Evolutionary conservation across 2,329 filamentous ascomycete species (phyloP).

Genomic region (Madurella mycetomatis): DNA sequence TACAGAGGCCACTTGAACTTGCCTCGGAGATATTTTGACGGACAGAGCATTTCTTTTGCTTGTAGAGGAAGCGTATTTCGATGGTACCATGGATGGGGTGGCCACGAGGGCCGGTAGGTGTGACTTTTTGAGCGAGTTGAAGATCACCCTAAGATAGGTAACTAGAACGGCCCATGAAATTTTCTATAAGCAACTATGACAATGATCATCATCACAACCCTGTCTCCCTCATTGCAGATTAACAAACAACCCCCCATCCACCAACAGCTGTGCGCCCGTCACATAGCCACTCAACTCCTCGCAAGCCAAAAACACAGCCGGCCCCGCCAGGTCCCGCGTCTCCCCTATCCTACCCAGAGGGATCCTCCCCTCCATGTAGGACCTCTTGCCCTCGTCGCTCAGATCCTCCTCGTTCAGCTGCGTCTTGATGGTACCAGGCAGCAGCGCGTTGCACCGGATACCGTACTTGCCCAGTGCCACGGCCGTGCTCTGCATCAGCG

Average conservation of each 20-base stretch:
- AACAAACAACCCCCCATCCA: slow-evolving; percentile 86
- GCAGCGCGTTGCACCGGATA: slow-evolving; percentile 77
- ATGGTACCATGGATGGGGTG: too few relatives aligned
- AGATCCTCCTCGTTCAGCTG: slow-evolving; percentile 82
- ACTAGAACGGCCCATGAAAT: too few relatives aligned
- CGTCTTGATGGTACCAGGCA: slow-evolving; percentile 79
- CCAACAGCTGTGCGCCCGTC: slow-evolving; percentile 75
- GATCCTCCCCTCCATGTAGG: slow-evolving; percentile 77
- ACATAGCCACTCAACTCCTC: slow-evolving; percentile 76
- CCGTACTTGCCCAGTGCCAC: slow-evolving; percentile 70
- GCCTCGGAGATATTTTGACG: too few relatives aligned
- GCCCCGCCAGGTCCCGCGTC: slow-evolving; percentile 72
- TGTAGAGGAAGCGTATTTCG: too few relatives aligned
- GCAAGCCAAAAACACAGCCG: slow-evolving; percentile 79
- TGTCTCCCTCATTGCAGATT: slow-evolving; percentile 63
- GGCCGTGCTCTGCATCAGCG: slow-evolving; percentile 78
- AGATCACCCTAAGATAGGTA: too few relatives aligned
- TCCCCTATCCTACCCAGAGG: slow-evolving; percentile 71
- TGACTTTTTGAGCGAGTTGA: too few relatives aligned
- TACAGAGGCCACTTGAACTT: too few relatives aligned
- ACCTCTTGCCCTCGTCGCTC: slow-evolving; percentile 64
- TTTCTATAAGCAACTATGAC: too few relatives aligned
- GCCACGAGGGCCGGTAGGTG: too few relatives aligned
- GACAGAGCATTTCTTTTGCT: too few relatives aligned
- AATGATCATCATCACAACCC: too few relatives aligned